These are phyloP conservation scores for Spergularia bocconei DNA, from an alignment of 148 eudicot genomes.

Conservation along the genomic window DNA sequence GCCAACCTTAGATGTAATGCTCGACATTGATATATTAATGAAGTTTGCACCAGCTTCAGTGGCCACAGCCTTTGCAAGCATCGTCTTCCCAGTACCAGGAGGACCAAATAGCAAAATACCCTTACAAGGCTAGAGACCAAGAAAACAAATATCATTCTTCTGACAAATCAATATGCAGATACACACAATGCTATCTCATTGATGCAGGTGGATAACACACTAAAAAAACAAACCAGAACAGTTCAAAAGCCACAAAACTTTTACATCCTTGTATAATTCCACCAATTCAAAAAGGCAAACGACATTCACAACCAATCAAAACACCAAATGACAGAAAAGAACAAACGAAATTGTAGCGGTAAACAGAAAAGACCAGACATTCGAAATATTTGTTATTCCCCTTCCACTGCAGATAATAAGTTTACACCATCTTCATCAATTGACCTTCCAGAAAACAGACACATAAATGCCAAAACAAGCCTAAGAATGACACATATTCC, in stretches of 20 bases:
- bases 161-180: too few relatives aligned
- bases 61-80: constrained; percentile 99
- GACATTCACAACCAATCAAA: too few relatives aligned
- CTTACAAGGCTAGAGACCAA: constrained; percentile 82
- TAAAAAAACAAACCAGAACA: not conserved
- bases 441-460: not conserved
- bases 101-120: constrained; percentile 98
- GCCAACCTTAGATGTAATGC: constrained; percentile 91
- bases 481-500: not conserved
- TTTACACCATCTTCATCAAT: not conserved
- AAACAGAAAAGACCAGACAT: not conserved
- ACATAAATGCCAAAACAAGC: not conserved
- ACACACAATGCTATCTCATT: not conserved
- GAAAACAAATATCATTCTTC: not conserved
- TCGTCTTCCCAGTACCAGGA: constrained; percentile 99
- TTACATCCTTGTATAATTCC: too few relatives aligned
- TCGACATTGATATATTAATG: constrained; percentile 94
- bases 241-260: not conserved
- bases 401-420: not conserved
- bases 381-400: not conserved
- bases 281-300: too few relatives aligned
- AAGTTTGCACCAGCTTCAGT: constrained; percentile 99
- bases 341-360: not conserved
- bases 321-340: not conserved
- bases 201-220: not conserved